phyloP scores from a whole-genome alignment of 192 early-diverging fungal genomes.

The Spizellomyces sp. region DNA sequence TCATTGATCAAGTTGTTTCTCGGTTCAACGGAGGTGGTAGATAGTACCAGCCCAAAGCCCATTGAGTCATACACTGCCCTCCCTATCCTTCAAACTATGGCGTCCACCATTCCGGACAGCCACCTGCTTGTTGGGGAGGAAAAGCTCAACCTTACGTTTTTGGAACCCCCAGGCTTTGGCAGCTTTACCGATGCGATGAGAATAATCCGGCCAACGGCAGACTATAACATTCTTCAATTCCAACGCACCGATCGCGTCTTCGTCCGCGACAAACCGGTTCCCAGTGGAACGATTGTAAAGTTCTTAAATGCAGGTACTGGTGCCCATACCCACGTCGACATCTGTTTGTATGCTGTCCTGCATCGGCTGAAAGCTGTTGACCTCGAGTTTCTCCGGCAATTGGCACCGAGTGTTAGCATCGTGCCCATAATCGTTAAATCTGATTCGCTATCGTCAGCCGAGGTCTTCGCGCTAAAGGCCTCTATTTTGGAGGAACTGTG shows the following conservation, averaged over 20 bases:
- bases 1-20: slow-evolving; percentile 8
- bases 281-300: slow-evolving; percentile 6
- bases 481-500: slow-evolving; percentile 52
- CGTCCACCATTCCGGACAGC: slow-evolving; percentile 37
- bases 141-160: slow-evolving; percentile 40
- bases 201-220: slow-evolving; percentile 41
- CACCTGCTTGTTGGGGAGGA: slow-evolving; percentile 31
- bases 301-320: slow-evolving; percentile 36
- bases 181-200: slow-evolving; percentile 40
- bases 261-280: slow-evolving; percentile 12
- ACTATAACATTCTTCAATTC: slow-evolving; percentile 41
- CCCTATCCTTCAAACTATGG: slow-evolving; percentile 38
- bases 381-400: slow-evolving; percentile 68
- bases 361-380: slow-evolving; percentile 71
- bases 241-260: slow-evolving; percentile 40
- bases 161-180: slow-evolving; percentile 52
- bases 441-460: slow-evolving; percentile 53
- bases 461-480: slow-evolving; percentile 57
- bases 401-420: slow-evolving; percentile 61
- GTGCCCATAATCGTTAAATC: slow-evolving; percentile 71
- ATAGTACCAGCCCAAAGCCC: background rate
- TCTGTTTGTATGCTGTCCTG: slow-evolving; percentile 47
- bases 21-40: background rate
- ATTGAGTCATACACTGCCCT: slow-evolving; percentile 24
- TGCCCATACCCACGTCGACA: slow-evolving; percentile 46